Conservation (phyloP, 495 filamentous ascomycete species). For the Lichina pygmaea region DNA sequence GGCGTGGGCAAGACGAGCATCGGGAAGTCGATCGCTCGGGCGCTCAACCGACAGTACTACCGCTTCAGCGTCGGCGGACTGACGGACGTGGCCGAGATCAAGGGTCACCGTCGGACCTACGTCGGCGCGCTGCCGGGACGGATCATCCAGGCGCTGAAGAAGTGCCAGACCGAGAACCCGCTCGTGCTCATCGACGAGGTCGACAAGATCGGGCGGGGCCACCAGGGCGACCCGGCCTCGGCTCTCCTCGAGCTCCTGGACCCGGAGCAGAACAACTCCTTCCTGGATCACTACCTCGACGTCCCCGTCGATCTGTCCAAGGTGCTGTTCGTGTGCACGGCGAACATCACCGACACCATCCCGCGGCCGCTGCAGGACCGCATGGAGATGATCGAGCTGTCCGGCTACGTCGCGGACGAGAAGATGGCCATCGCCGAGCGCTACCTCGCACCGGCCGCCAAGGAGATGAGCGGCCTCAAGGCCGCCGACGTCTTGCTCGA, state of each 20-base stretch:
- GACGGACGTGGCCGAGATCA: conserved; percentile 97
- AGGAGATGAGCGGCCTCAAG: conserved; percentile 74
- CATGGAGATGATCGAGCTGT: conserved; percentile 95
- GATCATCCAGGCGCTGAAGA: conserved; percentile 96
- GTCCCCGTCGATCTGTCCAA: conserved; percentile 94
- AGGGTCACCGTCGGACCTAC: conserved; percentile 90
- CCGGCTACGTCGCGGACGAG: conserved; percentile 91
- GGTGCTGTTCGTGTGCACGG: conserved; percentile 96
- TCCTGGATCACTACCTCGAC: conserved; percentile 97
- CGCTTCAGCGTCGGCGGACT: conserved; percentile 92
- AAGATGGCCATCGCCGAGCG: conserved; percentile 96
- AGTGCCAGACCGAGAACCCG: conserved; percentile 96
- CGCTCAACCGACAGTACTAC: conserved; percentile 88
- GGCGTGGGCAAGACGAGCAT: conserved; percentile 97
- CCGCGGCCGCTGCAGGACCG: conserved; percentile 81
- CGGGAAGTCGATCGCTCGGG: conserved; percentile 89
- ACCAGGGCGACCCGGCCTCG: conserved; percentile 89
- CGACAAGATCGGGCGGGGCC: conserved; percentile 88
- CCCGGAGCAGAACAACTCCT: conserved; percentile 91
- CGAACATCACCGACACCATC: conserved; percentile 97
- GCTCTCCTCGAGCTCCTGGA: conserved; percentile 86
- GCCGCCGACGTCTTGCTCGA: conserved; percentile 65
- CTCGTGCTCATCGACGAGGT: conserved; percentile 92
- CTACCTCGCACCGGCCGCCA: conserved; percentile 76
- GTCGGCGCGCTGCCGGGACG: conserved; percentile 88